A percentile compares a stretch with the other conserved stretches of the same genome.
phyloP scores from a whole-genome alignment of 1,139 yeast genomes.

The Kodamaea derodonti region DNA sequence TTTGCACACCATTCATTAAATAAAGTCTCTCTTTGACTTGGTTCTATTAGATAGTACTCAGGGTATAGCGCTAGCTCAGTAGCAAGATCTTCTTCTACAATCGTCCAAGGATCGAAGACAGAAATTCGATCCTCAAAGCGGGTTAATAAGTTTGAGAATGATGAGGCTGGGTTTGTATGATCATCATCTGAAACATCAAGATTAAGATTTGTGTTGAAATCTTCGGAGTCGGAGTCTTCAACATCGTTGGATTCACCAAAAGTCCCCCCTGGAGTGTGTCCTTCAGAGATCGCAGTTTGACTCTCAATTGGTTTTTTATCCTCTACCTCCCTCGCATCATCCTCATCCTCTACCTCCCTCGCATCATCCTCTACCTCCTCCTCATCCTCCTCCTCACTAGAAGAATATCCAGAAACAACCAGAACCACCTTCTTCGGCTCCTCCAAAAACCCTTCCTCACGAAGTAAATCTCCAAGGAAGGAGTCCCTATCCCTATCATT shows the following conservation, averaged over 20 bases:
- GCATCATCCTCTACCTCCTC: conserved; percentile 9
- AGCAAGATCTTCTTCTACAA: conserved; percentile 37
- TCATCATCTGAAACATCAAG: conserved; percentile 15
- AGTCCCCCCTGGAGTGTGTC: too few relatives aligned
- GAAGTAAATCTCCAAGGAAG: conserved; percentile 15
- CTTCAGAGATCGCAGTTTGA: conserved; percentile 2
- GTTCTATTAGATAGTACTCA: conserved; percentile 18
- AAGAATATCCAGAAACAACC: conserved; percentile 5
- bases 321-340: conserved; percentile 2
- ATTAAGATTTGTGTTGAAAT: conserved; percentile 15
- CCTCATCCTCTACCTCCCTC: conserved; percentile 4
- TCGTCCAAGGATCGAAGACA: conserved; percentile 35
- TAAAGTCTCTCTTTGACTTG: conserved; percentile 3
- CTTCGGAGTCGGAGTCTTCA: conserved; percentile 2
- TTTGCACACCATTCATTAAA: conserved; percentile 8
- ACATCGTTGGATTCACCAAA: too few relatives aligned
- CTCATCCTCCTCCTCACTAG: conserved; percentile 7
- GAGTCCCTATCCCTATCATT: conserved; percentile 11
- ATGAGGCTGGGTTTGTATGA: background rate
- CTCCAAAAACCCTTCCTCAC: conserved; percentile 17
- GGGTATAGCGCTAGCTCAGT: conserved; percentile 26
- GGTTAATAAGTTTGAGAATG: conserved; percentile 19
- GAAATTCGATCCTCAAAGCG: conserved; percentile 23
- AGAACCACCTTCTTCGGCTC: conserved; percentile 4
- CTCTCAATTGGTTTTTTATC: conserved; percentile 3